Conservation (phyloP, 2,329 filamentous ascomycete genomes). For the Phaeosphaeria sp. region DNA sequence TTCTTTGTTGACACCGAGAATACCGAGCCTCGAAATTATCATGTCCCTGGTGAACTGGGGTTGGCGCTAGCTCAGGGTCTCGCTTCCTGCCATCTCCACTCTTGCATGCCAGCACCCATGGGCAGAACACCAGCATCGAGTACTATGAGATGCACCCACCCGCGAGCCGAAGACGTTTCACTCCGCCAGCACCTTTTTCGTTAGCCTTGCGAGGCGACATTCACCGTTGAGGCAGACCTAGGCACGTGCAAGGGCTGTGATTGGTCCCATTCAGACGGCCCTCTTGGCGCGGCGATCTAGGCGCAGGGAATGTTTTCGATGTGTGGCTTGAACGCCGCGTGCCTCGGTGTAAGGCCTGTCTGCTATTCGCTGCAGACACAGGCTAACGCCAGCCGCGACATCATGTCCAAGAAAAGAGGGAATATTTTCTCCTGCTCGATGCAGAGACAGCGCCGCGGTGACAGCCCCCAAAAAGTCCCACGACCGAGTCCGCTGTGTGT, state of each 20-base stretch:
- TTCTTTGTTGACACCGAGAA: neutral
- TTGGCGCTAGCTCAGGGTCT: neutral
- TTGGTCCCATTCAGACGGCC: neutral
- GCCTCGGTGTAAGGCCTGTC: conserved; percentile 27
- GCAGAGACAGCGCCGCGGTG: conserved; percentile 28
- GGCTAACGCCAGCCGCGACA: neutral
- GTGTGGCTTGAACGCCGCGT: conserved; percentile 10
- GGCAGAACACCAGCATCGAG: neutral
- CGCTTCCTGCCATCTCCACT: neutral
- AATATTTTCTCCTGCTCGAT: conserved; percentile 17
- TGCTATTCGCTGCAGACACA: conserved; percentile 20
- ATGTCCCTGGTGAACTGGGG: neutral
- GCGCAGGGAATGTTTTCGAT: conserved; percentile 8
- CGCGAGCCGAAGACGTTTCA: neutral
- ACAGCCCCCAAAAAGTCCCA: neutral
- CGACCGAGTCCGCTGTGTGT: neutral
- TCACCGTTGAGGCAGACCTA: neutral
- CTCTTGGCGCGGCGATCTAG: conserved; percentile 8
- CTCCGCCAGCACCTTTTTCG: conserved; percentile 8
- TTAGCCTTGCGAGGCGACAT: conserved; percentile 24
- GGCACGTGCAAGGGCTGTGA: neutral
- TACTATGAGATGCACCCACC: neutral
- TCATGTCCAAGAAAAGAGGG: neutral
- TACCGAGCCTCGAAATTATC: neutral
- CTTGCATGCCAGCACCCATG: neutral